Base-by-base conservation (phyloP, 352 stramenopile genomes). In the Phytophthora pini region DNA sequence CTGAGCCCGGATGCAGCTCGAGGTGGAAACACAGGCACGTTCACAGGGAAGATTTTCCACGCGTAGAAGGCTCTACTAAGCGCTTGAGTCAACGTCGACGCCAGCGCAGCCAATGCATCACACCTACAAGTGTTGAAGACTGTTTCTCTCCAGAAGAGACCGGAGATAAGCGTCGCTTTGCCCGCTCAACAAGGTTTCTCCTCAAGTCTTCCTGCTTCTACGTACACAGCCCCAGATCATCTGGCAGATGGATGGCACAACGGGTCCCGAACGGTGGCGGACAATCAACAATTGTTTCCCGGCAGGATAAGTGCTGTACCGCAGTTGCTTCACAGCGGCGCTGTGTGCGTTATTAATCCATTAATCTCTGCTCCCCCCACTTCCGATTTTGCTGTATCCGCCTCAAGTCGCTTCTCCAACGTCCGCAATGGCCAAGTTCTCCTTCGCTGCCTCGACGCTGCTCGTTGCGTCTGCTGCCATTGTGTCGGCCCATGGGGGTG, bases 251-350 rank as follows among this genome's bases (percentile, higher is more conserved):
- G 46, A 52, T 39, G 22, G 46, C 22, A 15, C 46, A 52, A 39
- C 15, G 38, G 39, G 31, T 13, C 9, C 31, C 31, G 3, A 36
- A 3, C 31, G 31, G 1, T 36, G 31, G 17, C 22, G 1, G 26
- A 55, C 48, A 65, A 53, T 61, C 50, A 68, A 68, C 44, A 60
- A 68, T 68, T 57, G 60, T 27, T 59, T 62, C 52, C 54, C 26
- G 29, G 13, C 13, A 5, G 38, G 44, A 36, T 17, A 2, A 20
- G 17, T 20, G 17, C 17, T 20, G 17, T 43, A 43, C 36, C 12
- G 41, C 17, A 44, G 17, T 57, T 57, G 38, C 24, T 34, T 6
- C 31, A 34, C 31, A 0, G 8, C 29, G 10, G 29, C 27, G 5
- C 27, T 31, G 27, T 31, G 27, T 44, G 31, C 48, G 5, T 32